A percentile compares a stretch with the other conserved stretches of the same genome.
phyloP scores from a whole-genome alignment of 78 protist genomes.

The Tieghemostelium lacteum region DNA sequence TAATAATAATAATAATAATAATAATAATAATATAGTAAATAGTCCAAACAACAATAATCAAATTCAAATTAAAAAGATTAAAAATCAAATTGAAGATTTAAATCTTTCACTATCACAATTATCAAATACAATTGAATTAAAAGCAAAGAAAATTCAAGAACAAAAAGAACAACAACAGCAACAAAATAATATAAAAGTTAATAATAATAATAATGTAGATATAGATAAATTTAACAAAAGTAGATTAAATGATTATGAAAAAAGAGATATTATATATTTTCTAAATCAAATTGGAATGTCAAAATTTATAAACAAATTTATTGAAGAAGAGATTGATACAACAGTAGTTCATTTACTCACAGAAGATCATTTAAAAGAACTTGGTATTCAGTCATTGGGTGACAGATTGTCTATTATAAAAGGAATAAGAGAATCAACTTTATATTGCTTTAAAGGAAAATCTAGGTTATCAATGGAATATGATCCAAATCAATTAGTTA shows the following conservation, averaged over 20 bases:
- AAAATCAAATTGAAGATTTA: no score
- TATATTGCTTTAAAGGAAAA: slow-evolving; percentile 23
- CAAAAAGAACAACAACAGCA: neutral
- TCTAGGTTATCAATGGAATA: slow-evolving; percentile 14
- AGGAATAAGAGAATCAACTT: slow-evolving; percentile 54
- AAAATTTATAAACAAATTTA: slow-evolving; percentile 63
- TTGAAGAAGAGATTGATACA: slow-evolving; percentile 65
- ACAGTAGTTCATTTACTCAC: slow-evolving; percentile 42
- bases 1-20: neutral
- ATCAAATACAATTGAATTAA: slow-evolving; percentile 20
- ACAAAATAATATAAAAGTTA: neutral
- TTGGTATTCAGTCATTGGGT: slow-evolving; percentile 48
- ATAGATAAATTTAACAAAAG: slow-evolving; percentile 38
- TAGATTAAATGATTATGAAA: slow-evolving; percentile 39
- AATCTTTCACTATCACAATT: no score
- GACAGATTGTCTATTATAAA: slow-evolving; percentile 51
- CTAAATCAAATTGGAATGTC: slow-evolving; percentile 53
- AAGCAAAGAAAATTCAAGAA: neutral
- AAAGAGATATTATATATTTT: slow-evolving; percentile 51
- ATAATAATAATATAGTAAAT: neutral
- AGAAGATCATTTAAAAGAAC: slow-evolving; percentile 57
- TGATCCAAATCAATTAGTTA: slow-evolving; percentile 1
- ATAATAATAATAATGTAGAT: neutral
- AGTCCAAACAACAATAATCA: neutral
- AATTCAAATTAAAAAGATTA: no score